phyloP scores from a whole-genome alignment of 768 basidiomycete genomes.

The Leccinum subgranulosum region DNA sequence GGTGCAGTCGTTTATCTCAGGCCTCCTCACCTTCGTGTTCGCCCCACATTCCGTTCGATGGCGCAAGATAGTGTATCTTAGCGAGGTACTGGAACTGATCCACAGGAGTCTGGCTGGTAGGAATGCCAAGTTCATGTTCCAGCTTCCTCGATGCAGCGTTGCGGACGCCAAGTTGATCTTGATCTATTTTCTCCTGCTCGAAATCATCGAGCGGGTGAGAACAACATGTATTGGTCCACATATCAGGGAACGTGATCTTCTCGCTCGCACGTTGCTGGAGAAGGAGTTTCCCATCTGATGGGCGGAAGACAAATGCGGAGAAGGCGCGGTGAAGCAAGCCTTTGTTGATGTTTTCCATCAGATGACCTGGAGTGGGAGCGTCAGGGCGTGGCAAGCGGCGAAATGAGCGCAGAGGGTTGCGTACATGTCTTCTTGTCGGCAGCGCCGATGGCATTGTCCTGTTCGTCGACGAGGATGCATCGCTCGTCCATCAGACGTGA shows the following conservation, averaged over 20 bases:
- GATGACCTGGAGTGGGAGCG: constrained; percentile 54
- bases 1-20: neutral
- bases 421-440: constrained; percentile 95
- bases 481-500: constrained; percentile 94
- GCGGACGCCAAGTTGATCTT: constrained; percentile 78
- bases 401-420: constrained; percentile 25
- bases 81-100: constrained; percentile 93
- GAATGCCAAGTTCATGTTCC: constrained; percentile 95
- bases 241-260: constrained; percentile 98
- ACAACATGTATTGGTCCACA: constrained; percentile 99
- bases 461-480: constrained; percentile 88
- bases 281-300: constrained; percentile 87
- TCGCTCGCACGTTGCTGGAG: constrained; percentile 95
- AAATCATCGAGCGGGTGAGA: constrained; percentile 95
- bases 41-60: constrained; percentile 90
- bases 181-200: constrained; percentile 74
- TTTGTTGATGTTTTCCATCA: constrained; percentile 95
- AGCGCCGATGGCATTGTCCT: constrained; percentile 82
- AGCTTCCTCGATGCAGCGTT: constrained; percentile 94
- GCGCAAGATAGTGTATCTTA: constrained; percentile 95
- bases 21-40: constrained; percentile 85
- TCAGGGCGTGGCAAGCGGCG: neutral
- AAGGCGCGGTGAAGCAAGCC: constrained; percentile 97
- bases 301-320: constrained; percentile 95
- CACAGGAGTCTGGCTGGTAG: constrained; percentile 66